Evolutionary conservation across 108 stramenopile species (phyloP).

Genomic region (Fistulifera pelliculosa): DNA sequence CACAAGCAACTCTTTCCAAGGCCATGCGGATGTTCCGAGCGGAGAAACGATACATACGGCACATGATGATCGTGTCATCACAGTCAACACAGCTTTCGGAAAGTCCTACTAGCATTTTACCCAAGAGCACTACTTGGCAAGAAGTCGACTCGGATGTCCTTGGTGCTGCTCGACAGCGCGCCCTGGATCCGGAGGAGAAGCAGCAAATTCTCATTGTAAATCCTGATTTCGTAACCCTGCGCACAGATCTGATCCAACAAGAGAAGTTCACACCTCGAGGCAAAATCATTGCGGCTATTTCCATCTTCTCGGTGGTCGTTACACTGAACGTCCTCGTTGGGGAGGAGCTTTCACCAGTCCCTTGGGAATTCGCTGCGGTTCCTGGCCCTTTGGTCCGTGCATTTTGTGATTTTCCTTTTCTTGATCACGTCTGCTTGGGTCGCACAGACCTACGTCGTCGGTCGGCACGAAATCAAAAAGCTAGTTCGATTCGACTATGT

Average conservation of each 20-base stretch:
- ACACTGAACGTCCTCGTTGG: slow-evolving; percentile 89
- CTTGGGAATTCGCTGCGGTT: slow-evolving; percentile 89
- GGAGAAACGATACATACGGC: slow-evolving; percentile 46
- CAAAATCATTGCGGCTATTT: slow-evolving; percentile 53
- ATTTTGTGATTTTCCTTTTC: slow-evolving; percentile 79
- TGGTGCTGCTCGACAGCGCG: neutral
- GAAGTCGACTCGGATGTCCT: neutral
- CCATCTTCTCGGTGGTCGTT: slow-evolving; percentile 78
- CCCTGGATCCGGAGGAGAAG: slow-evolving; percentile 17
- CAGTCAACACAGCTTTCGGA: slow-evolving; percentile 7
- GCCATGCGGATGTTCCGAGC: slow-evolving; percentile 51
- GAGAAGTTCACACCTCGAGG: slow-evolving; percentile 57
- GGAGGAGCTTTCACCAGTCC: slow-evolving; percentile 82
- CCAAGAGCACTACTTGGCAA: slow-evolving; percentile 12
- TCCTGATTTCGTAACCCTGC: slow-evolving; percentile 47
- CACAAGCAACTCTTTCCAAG: slow-evolving; percentile 46
- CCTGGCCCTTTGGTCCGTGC: slow-evolving; percentile 81
- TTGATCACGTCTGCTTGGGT: slow-evolving; percentile 65
- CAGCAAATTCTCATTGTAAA: slow-evolving; percentile 44
- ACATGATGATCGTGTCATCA: slow-evolving; percentile 16
- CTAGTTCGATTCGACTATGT: slow-evolving; percentile 80
- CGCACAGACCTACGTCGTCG: slow-evolving; percentile 75
- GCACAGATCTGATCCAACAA: slow-evolving; percentile 54
- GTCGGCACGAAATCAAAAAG: slow-evolving; percentile 73
- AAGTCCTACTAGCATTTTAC: slow-evolving; percentile 17